Base-by-base conservation (phyloP, 495 filamentous ascomycete genomes). In the Penicillium ochrochloron region DNA sequence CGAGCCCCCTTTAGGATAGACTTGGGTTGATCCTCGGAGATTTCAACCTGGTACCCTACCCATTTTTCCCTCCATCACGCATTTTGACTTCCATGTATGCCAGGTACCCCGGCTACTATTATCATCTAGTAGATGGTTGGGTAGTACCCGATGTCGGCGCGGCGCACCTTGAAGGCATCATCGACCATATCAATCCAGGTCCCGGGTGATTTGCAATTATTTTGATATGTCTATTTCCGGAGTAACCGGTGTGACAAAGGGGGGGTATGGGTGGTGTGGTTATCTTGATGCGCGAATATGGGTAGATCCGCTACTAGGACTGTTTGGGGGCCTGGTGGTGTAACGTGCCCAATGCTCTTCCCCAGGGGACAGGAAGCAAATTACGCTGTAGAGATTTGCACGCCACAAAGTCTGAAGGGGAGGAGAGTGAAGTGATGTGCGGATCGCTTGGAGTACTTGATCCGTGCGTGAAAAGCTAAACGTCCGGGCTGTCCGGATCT, bases 251-350 rank as follows among this genome's bases (percentile, higher is more conserved):
- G 37, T 41, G 37, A 48, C 23, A 21, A 31, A 29, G 27, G 19
- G 25, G 27, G 19, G 25, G 25, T 27, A 4, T 27, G 10, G 25
- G 41, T 14, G 8, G 39, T 46, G 27, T 21, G 23, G 37, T 31
- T 33, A 21, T 48, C 27, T 60, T 3, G 31, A 39, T 15, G 19
- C 25, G 52, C 29, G 23, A 59, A 29, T 3, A 37, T 60, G 48
- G 46, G 50, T 60, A 60, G 57, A 64, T 59, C 61, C 61, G 61
- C 55, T 33, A 37, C 55, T 41, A 60, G 19, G 27, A 60, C 39
- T 23, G 14, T 21, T 52, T 35, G 25, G 48, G 48, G 11, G 4
- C 25, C n/a, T 57, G 21, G 33, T 58, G 21, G 34, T 27, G n/a
- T 19, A 58, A 44, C 21, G 7, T 3, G 17, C 34, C 56, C 56